Evolutionary conservation across 164 flowering plant genomes (phyloP), one percentile per base, ranked within the genome.

Genomic region (Sedum album): DNA sequence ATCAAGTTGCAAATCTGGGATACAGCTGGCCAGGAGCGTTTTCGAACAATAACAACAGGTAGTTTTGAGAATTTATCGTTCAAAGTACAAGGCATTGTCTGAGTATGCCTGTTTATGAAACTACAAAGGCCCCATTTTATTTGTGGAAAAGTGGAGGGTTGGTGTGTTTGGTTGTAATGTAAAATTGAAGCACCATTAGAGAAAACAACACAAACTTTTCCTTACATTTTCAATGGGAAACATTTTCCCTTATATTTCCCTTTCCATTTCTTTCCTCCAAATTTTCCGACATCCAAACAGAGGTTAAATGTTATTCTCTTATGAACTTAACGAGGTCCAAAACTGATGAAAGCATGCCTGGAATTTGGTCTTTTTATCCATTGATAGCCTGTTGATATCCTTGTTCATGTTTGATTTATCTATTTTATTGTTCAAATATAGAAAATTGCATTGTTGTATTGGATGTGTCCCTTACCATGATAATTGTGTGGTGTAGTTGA

Each of bases 1-100:
- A 82, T 81, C 71, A 82, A 84, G 72, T 78, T 84, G 72, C 88
- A 84, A 76, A 84, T 84, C 66, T 84, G 88, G 88, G 85, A 82
- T 66, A 84, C 88, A 28, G 88, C 85, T 76, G 88, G 88, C 60
- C 88, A 84, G 72, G 88, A 84, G 74, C 88, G 88, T 61, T 84
- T 84, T 57, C 79, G 83, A 20, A 82, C 85, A 10, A 82, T 84
- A 31, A 84, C 87, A 30, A 84, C 85, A 66, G 85, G 87, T 67
- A 44, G 2, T 41, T 68, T 48, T 13, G 21, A 30, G 35, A 7
- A 6, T 25, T 38, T 15, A 38, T 20, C 20, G 57, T 39, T n/a
- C 13, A 0, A 35, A 31, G 33, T 55, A 30, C 35, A 25, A 26
- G 23, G 44, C 21, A 7, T 28, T 46, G 36, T 2, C 7, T 44